Base-by-base conservation (phyloP, 78 protist species). In the Isochrysis galbana region DNA sequence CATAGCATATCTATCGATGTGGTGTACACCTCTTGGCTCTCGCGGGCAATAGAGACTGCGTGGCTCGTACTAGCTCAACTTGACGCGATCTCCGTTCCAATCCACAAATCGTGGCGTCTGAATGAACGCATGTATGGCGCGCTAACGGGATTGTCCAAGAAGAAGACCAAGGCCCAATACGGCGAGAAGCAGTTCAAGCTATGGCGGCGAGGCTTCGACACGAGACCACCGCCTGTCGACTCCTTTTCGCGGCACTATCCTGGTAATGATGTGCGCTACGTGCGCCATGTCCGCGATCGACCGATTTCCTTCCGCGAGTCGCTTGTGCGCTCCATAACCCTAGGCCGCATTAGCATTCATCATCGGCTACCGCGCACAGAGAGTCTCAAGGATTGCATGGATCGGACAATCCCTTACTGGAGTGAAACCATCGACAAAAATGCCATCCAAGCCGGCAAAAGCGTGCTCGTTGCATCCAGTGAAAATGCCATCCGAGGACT, bases 401-500 rank as follows among this genome's bases (percentile, higher is more conserved):
- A 80, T 23, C 88, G 88, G 55, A 80, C 88, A 4, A 80, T 80
- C 38, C 88, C 88, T n/a, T 80, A 44, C 88, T 80, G 48, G 48
- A 29, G 14, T 2, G 34, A 23, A 22, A 17, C 1, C 29, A 80
- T 80, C 88, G 88, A 41, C 55, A 2, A 17, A 41, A 23, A 41
- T 23, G 88, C 88, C 41, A 80, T 80, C 61, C 25, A 1, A 11
- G 0, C 5, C 29, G 88, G 88, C 29, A 41, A 44, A 54, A 44
- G 23, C 88, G 88, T 80, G 88, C 88, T 80, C 26, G 19, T 80
- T 38, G 11, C 88, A 34, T 44, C 55, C 41, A 29, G 41, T 19
- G 88, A 80, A 54, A 80, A 80, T 23, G 88, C 88, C 32, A 80
- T 80, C 88, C 48, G 88, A 2, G 88, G 88, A 11, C 88, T 80